Evolutionary conservation across 2,329 filamentous ascomycete species (phyloP).

Genomic region (Dactylellina leptospora): DNA sequence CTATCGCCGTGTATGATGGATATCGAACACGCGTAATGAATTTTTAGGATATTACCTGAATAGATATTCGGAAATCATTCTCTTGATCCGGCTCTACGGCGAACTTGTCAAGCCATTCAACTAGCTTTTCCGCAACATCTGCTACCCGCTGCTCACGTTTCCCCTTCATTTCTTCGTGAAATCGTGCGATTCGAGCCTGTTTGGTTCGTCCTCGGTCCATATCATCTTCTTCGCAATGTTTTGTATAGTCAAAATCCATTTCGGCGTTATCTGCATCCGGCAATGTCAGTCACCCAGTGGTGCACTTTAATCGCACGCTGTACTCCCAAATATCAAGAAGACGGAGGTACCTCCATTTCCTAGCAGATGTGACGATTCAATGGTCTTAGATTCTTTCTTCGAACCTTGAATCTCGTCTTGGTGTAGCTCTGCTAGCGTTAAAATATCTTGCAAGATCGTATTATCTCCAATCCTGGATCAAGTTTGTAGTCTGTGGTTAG

Average conservation of each 20-base stretch:
- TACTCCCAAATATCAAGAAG: too few relatives aligned
- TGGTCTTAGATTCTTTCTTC: neutral
- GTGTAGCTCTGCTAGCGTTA: constrained; percentile 23
- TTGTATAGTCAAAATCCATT: constrained; percentile 9
- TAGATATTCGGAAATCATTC: neutral
- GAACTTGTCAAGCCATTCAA: constrained; percentile 12
- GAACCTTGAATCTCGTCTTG: neutral
- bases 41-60: constrained; percentile 22
- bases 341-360: constrained; percentile 26
- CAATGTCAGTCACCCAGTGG: too few relatives aligned
- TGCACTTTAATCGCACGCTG: too few relatives aligned
- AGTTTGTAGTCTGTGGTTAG: too few relatives aligned
- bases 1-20: too few relatives aligned
- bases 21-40: too few relatives aligned
- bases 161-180: constrained; percentile 21
- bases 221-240: constrained; percentile 10
- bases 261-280: too few relatives aligned
- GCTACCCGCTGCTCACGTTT: constrained; percentile 21
- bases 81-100: neutral
- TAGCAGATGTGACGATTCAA: constrained; percentile 18
- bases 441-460: constrained; percentile 39
- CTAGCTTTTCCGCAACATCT: constrained; percentile 20
- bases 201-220: neutral
- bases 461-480: constrained; percentile 46
- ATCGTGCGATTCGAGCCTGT: constrained; percentile 7